phyloP scores from a whole-genome alignment of 768 basidiomycete species.

The Mycena latifolia region DNA sequence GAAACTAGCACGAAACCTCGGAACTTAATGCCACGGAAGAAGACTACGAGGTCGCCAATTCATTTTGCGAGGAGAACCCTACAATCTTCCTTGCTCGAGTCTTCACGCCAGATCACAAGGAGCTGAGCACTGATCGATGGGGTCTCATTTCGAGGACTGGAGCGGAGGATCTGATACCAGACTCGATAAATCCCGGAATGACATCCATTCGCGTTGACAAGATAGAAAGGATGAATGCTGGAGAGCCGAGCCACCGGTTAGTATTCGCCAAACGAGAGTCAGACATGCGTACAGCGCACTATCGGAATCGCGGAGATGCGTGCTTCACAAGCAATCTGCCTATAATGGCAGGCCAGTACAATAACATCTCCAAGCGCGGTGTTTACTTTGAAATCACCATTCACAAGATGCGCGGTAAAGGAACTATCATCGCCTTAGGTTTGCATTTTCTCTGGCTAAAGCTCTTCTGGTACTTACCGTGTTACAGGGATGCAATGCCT shows the following conservation, averaged over 20 bases:
- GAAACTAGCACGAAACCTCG: constrained; percentile 18
- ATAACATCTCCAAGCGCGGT: constrained; percentile 6
- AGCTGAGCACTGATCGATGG: constrained; percentile 14
- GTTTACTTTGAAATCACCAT: constrained; percentile 31
- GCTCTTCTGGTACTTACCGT: not conserved
- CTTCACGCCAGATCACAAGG: not conserved
- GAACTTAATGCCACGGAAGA: constrained; percentile 16
- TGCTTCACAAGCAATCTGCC: constrained; percentile 32
- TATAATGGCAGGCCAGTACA: constrained; percentile 28
- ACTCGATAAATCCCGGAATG: not conserved
- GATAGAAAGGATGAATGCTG: not conserved
- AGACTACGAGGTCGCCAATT: constrained; percentile 22
- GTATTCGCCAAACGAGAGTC: not conserved
- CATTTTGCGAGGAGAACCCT: constrained; percentile 15
- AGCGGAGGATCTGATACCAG: not conserved
- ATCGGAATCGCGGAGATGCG: constrained; percentile 28
- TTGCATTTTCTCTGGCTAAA: not conserved
- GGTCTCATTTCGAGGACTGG: constrained; percentile 18
- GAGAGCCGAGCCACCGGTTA: constrained; percentile 2
- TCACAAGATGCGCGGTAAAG: not conserved
- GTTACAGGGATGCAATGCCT: constrained; percentile 37
- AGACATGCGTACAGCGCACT: not conserved
- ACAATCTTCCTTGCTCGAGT: not conserved
- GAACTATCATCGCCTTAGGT: constrained; percentile 18
- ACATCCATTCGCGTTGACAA: not conserved